phyloP scores from a whole-genome alignment of 2,329 filamentous ascomycete species.

The Drechmeria coniospora region DNA sequence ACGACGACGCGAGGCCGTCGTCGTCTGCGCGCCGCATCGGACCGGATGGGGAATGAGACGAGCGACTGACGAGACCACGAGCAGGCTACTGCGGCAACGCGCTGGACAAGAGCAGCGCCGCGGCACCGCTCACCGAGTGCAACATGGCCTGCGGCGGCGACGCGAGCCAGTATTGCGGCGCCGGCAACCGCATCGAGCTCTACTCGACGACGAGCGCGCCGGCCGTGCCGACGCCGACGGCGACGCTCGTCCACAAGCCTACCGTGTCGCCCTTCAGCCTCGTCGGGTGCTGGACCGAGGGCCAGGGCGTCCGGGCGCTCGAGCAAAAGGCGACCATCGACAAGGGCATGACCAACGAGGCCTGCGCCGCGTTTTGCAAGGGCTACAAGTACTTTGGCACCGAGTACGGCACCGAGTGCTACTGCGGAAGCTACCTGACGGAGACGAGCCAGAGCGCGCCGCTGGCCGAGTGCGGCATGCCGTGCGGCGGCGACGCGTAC shows the following conservation, averaged over 20 bases:
- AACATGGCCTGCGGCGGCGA: constrained; percentile 26
- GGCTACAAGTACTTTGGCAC: constrained; percentile 25
- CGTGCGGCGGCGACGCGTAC: constrained; percentile 16
- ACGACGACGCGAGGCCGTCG: no score
- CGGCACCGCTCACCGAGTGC: constrained; percentile 17
- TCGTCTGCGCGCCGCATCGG: no score
- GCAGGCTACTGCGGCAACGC: constrained; percentile 32
- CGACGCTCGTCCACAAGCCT: constrained; percentile 9
- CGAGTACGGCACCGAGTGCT: constrained; percentile 24
- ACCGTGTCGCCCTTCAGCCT: constrained; percentile 14
- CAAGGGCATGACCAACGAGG: constrained; percentile 17
- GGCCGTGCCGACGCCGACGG: constrained; percentile 13
- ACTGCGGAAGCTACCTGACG: constrained; percentile 19
- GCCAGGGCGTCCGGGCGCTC: constrained; percentile 19
- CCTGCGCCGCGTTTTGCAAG: constrained; percentile 18
- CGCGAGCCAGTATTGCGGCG: constrained; percentile 24
- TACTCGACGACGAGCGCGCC: constrained; percentile 24
- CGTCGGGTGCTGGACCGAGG: constrained; percentile 26
- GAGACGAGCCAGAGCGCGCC: constrained; percentile 11
- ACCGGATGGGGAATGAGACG: no score
- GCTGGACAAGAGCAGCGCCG: constrained; percentile 14
- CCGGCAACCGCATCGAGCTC: constrained; percentile 25
- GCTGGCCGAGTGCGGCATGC: constrained; percentile 18
- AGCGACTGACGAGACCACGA: no score
- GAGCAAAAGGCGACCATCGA: constrained; percentile 10